phyloP scores from a whole-genome alignment of 148 eudicot genomes.

The Euryodendron excelsum region DNA sequence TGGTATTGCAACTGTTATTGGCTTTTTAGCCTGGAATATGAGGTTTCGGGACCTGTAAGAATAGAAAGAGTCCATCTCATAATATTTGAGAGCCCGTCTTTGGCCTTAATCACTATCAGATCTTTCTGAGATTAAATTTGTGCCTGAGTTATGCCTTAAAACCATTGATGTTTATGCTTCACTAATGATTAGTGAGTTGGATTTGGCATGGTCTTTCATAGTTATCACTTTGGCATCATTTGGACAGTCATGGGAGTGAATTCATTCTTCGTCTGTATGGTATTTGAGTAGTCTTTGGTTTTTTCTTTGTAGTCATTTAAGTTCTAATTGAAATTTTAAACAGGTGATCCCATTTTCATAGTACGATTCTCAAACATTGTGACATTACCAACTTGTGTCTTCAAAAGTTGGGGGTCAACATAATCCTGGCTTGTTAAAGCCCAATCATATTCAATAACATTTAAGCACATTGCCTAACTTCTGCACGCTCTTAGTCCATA shows the following conservation, averaged over 20 bases:
- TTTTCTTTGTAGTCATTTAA: background rate
- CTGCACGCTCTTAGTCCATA: background rate
- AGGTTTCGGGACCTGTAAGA: background rate
- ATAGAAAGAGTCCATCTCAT: background rate
- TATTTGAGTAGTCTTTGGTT: background rate
- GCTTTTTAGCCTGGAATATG: background rate
- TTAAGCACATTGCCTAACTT: too few species aligned
- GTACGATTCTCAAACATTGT: background rate
- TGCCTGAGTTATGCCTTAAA: background rate
- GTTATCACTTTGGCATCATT: background rate
- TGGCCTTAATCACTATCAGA: background rate
- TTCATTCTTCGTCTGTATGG: background rate
- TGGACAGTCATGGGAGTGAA: too few species aligned
- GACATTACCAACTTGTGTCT: background rate
- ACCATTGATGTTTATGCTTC: background rate
- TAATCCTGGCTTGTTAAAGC: background rate
- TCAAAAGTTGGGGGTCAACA: background rate
- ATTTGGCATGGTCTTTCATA: background rate
- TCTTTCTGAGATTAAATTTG: background rate
- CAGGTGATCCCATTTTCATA: background rate
- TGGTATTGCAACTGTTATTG: background rate
- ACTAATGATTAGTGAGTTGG: background rate
- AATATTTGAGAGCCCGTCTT: background rate
- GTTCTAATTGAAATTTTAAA: slow-evolving; percentile 1
- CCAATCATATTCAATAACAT: background rate